Evolutionary conservation across 2,329 filamentous ascomycete species (phyloP).

Genomic region (Ceratocystis alfenasii): DNA sequence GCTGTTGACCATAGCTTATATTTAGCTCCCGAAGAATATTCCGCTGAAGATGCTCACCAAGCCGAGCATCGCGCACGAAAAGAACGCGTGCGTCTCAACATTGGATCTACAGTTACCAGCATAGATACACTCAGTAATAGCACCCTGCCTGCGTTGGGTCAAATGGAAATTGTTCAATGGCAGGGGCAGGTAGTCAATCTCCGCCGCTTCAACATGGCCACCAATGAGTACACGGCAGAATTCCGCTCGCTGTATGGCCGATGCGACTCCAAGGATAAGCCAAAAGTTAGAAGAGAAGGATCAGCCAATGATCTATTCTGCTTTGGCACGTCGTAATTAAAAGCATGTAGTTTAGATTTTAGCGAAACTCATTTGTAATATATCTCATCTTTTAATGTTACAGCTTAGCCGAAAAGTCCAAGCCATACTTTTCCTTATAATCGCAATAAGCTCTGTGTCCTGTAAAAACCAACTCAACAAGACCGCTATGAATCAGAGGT

Average conservation of each 20-base stretch:
- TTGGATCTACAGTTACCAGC: constrained; percentile 35
- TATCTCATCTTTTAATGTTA: background rate
- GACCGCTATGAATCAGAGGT: too few species aligned
- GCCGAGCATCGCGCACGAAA: constrained; percentile 22
- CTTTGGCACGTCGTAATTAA: background rate
- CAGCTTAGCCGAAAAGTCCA: background rate
- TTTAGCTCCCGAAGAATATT: constrained; percentile 58
- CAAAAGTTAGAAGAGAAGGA: constrained; percentile 26
- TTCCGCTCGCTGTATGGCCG: constrained; percentile 58
- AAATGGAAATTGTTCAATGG: constrained; percentile 52
- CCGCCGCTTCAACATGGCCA: constrained; percentile 33
- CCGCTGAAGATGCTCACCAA: constrained; percentile 25
- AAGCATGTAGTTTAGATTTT: background rate
- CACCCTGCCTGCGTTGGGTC: constrained; percentile 33
- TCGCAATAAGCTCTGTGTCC: background rate
- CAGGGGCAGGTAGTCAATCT: constrained; percentile 36
- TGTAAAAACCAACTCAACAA: background rate
- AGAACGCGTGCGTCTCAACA: constrained; percentile 32
- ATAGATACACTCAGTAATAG: constrained; percentile 39
- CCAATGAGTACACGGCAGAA: constrained; percentile 40
- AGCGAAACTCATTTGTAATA: background rate
- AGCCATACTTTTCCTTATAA: background rate
- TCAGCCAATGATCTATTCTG: constrained; percentile 56
- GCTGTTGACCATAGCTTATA: constrained; percentile 68
- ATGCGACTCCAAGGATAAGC: constrained; percentile 37